Conservation (phyloP, 352 stramenopile species). For the Globisporangium orthogonon region DNA sequence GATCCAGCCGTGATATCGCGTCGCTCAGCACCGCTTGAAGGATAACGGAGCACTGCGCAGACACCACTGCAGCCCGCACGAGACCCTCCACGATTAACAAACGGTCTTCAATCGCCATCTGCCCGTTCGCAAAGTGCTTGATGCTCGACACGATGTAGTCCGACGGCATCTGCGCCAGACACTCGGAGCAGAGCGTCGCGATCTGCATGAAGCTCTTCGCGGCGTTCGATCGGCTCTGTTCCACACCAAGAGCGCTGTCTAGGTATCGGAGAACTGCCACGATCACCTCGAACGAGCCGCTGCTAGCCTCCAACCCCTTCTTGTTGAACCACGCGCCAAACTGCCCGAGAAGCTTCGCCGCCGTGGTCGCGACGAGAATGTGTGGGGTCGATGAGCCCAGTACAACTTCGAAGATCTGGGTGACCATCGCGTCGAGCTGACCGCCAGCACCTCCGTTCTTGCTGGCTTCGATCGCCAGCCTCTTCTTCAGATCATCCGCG, state of each 20-base stretch:
- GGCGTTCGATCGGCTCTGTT: conserved; percentile 33
- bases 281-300: conserved; percentile 31
- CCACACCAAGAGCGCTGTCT: conserved; percentile 30
- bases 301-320: conserved; percentile 24
- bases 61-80: conserved; percentile 42
- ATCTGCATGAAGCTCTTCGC: conserved; percentile 75
- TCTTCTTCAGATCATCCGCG: conserved; percentile 55
- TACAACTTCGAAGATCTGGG: conserved; percentile 36
- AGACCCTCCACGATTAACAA: conserved; percentile 62
- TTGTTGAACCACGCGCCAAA: conserved; percentile 53
- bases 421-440: conserved; percentile 34
- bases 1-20: conserved; percentile 38
- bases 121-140: conserved; percentile 28
- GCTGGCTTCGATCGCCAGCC: conserved; percentile 15
- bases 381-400: conserved; percentile 26
- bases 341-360: conserved; percentile 48
- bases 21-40: conserved; percentile 43
- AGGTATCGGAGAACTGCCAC: conserved; percentile 47
- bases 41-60: conserved; percentile 39
- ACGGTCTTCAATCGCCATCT: conserved; percentile 45
- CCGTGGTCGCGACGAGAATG: conserved; percentile 32
- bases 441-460: conserved; percentile 2
- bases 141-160: conserved; percentile 34
- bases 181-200: conserved; percentile 35
- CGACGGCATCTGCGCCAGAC: conserved; percentile 40